These are phyloP conservation scores for Avena sativa DNA, from an alignment of 176 grass and related monocot species.

Conservation along the genomic window DNA sequence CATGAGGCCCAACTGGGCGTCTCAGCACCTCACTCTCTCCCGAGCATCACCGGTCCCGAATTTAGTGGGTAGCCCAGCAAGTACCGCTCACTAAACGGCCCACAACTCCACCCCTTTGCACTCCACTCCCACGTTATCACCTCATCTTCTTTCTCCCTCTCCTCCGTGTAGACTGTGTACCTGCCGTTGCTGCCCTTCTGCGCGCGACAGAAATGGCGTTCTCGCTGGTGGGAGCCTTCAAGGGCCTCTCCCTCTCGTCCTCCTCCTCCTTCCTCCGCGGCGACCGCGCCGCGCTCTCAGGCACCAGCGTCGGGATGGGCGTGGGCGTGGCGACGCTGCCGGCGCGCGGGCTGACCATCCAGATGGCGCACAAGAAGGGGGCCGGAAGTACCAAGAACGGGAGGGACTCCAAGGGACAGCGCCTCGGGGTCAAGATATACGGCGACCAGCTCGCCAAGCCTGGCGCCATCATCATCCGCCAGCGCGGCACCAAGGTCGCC, in stretches of 20 bases:
- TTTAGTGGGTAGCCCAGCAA: background rate
- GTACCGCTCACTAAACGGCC: slow-evolving; percentile 13
- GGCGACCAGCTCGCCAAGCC: slow-evolving; percentile 94
- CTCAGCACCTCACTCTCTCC: too few species aligned
- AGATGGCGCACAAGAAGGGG: slow-evolving; percentile 99
- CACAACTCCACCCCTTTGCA: background rate
- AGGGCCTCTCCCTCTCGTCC: slow-evolving; percentile 61
- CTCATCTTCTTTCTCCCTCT: slow-evolving; percentile 36
- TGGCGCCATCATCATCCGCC: slow-evolving; percentile 94
- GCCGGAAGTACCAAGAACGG: slow-evolving; percentile 97
- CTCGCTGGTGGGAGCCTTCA: slow-evolving; percentile 68
- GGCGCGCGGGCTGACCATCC: slow-evolving; percentile 73
- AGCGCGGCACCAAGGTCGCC: slow-evolving; percentile 89
- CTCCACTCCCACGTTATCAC: slow-evolving; percentile 45
- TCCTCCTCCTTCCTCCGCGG: slow-evolving; percentile 44
- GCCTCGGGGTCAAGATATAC: slow-evolving; percentile 94
- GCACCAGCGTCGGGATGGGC: background rate
- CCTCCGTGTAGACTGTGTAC: background rate
- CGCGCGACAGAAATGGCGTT: slow-evolving; percentile 55
- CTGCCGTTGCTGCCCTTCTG: slow-evolving; percentile 34
- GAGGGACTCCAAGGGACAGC: slow-evolving; percentile 81
- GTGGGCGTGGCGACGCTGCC: slow-evolving; percentile 37
- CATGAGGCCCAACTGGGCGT: background rate
- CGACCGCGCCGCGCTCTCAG: slow-evolving; percentile 35
- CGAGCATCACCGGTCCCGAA: too few species aligned